A percentile compares a stretch with the other conserved stretches of the same genome.
These are phyloP conservation scores for Lablab purpureus DNA, from an alignment of 306 rosid species.

Conservation along the genomic window DNA sequence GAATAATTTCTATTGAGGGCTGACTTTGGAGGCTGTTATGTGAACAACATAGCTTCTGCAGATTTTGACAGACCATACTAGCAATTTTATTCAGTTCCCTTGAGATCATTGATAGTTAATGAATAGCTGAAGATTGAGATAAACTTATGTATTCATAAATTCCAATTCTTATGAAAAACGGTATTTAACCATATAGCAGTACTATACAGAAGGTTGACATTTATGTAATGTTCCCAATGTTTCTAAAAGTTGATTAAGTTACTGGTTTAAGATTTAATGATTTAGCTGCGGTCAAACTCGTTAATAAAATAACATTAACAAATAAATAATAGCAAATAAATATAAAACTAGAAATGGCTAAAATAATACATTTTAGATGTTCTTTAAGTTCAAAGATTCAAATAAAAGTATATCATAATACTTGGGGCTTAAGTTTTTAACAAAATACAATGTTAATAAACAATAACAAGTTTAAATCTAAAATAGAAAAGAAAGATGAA, in stretches of 20 bases:
- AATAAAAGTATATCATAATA: too few relatives aligned
- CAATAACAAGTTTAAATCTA: too few relatives aligned
- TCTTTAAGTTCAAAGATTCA: too few relatives aligned
- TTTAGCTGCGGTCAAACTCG: background rate
- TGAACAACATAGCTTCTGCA: slow-evolving; percentile 20
- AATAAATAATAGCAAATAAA: too few relatives aligned
- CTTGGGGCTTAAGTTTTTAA: too few relatives aligned
- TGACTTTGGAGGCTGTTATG: slow-evolving; percentile 42
- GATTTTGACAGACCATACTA: slow-evolving; percentile 18
- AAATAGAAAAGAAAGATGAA: too few relatives aligned
- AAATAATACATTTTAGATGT: too few relatives aligned
- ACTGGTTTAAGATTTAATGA: background rate
- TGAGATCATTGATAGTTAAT: slow-evolving; percentile 15
- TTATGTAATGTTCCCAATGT: background rate
- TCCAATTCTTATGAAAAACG: slow-evolving; percentile 12
- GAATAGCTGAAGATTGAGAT: slow-evolving; percentile 23
- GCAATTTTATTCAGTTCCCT: slow-evolving; percentile 30
- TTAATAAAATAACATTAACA: background rate
- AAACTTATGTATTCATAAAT: slow-evolving; percentile 1
- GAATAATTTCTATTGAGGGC: slow-evolving; percentile 63
- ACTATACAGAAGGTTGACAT: background rate
- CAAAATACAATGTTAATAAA: too few relatives aligned
- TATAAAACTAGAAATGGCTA: too few relatives aligned
- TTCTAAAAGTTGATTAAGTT: background rate
- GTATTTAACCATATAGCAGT: background rate